Base-by-base conservation (phyloP, 768 basidiomycete genomes). In the Pleurotus cornucopiae region DNA sequence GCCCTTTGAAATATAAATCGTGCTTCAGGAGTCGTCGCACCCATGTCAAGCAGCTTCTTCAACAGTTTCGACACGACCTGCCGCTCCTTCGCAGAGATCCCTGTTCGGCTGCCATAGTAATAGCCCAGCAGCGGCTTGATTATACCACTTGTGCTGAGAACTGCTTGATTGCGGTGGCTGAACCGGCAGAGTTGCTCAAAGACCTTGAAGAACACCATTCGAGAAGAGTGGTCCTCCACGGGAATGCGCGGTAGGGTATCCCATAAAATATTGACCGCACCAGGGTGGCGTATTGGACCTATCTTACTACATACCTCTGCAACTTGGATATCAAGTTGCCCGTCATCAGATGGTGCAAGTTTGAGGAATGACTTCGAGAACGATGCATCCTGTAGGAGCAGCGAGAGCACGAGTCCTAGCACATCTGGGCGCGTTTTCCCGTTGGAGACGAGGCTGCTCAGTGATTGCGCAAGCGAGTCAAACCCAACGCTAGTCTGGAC, bases 1-100 rank as follows among this genome's bases (percentile, higher is more conserved):
- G 77, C 76, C 23, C 72, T 74, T 60, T 86, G 82, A 54, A 94
- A 84, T 39, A 93, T 78, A 9, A 65, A 63, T 45, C 86, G 72
- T n/a, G 82, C 82, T 30, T 91, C 86, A 6, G 75, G 71, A 0
- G 85, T 83, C 3, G 79, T 83, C 0, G 84, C 78, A 1, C 91
- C 89, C 73, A 92, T 84, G 60, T 93, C 89, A 38, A 92, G 71
- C 16, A 93, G 65, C n/a, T 81, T 76, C 51, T 83, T 75, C 18
- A 90, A 66, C 0, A 92, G 74, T 65, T 85, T 88, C 62, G 80
- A 79, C 38, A 85, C 65, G 2, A 84, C 64, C 41, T 79, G 74
- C 23, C 80, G 79, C 64, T 88, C 86, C 57, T 72, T 76, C 55
- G 79, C 77, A 3, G 70, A 60, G 7, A 72, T 60, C 11, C 46